A percentile compares a stretch with the other conserved stretches of the same genome.
phyloP scores from a whole-genome alignment of 1,284 basidiomycete species.

The Sanguinoderma infundibulare region DNA sequence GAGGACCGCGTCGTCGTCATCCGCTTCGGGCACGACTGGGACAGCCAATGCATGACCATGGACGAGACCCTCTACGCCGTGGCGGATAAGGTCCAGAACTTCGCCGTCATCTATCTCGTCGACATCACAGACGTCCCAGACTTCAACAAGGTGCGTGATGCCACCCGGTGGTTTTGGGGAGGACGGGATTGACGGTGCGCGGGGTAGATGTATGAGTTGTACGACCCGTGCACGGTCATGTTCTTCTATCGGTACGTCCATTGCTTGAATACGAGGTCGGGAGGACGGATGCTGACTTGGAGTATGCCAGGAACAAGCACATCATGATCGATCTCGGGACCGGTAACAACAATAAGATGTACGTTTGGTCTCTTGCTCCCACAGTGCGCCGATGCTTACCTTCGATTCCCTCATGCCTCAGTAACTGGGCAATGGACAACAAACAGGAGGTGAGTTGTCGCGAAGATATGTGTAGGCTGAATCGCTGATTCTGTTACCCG shows the following conservation, averaged over 20 bases:
- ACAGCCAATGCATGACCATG: conserved; percentile 98
- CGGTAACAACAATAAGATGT: conserved; percentile 99
- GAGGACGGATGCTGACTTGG: background rate
- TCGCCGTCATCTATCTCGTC: conserved; percentile 94
- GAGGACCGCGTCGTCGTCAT: conserved; percentile 96
- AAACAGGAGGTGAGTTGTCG: conserved; percentile 82
- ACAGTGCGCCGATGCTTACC: conserved; percentile 1
- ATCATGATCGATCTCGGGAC: conserved; percentile 99
- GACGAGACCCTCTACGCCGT: conserved; percentile 96
- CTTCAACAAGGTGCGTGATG: conserved; percentile 88
- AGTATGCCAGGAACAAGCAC: conserved; percentile 84
- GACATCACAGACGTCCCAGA: conserved; percentile 99
- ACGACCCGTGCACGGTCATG: conserved; percentile 96
- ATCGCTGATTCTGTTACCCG: background rate
- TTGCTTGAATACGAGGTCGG: background rate
- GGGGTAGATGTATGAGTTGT: conserved; percentile 89
- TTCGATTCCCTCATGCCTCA: conserved; percentile 35
- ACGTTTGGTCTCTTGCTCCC: conserved; percentile 36
- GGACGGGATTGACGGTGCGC: conserved; percentile 1
- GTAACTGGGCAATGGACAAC: conserved; percentile 97
- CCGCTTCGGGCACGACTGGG: conserved; percentile 96
- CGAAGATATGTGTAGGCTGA: too few relatives aligned
- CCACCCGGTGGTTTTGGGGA: too few relatives aligned
- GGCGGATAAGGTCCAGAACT: conserved; percentile 97
- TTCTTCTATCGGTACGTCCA: conserved; percentile 87